Evolutionary conservation across 2,329 filamentous ascomycete species (phyloP), one percentile per base, ranked within the genome.

Genomic region (Verticillium isaacii): DNA sequence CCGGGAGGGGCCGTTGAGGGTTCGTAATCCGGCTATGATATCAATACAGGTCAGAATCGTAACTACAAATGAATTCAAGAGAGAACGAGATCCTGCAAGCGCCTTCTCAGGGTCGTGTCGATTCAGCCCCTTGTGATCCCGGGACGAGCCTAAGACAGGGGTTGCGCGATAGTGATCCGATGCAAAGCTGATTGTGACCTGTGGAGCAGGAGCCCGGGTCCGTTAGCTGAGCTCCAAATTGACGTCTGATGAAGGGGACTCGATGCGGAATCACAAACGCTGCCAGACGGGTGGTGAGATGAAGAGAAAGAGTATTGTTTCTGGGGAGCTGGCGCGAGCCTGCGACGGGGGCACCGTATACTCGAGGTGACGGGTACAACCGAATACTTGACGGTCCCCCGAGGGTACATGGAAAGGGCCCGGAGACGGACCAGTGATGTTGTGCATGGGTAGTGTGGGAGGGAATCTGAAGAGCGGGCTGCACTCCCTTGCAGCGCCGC

Each of bases 1-100:
- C 79, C 81, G 68, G 74, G 69, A 70, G 45, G 45, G 19, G 77
- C 74, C 73, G 82, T 77, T 73, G 82, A 81, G 72, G 80, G 77
- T 74, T 83, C 80, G 75, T 83, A 85, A 71, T 84, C 82, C 80
- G 85, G 77, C 72, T 78, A 68, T 66, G 72, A 65, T 65, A 65
- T 58, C 61, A 60, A 61, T n/a, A 66, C 52, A 58, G 56, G 68
- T 72, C 67, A 73, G 69, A 66, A 63, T 71, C 66, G 65, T 52
- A n/a, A 23, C 11, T 52, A 12, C 45, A 52, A 19, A 52, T 25
- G 23, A 19, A 11, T 14, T 25, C 45, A 23, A 14, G 45, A 23
- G 45, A 52, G 8, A 52, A 23, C 19, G 12, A 23, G 45, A 52
- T 52, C n/a, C n/a, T 52, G 45, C 45, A 34, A 37, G 32, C 6